Evolutionary conservation across 306 rosid species (phyloP).

Genomic region (Vicia villosa): DNA sequence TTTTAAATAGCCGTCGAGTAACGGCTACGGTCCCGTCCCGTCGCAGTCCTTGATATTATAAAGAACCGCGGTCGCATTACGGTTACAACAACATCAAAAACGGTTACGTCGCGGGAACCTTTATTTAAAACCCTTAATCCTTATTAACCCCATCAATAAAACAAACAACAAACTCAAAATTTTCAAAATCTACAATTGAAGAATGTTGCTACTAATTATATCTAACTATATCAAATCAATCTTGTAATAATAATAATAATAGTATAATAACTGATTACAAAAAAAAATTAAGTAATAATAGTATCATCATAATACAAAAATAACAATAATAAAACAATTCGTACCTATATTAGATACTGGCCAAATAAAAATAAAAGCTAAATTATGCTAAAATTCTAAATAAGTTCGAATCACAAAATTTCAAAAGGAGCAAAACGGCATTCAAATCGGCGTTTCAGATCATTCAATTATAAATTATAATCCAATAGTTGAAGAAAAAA

Average conservation of each 20-base stretch:
- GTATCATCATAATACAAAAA: not conserved
- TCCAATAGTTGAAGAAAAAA: not conserved
- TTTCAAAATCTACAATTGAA: constrained; percentile 28
- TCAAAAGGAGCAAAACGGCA: constrained; percentile 4
- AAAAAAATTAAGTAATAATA: too few species aligned
- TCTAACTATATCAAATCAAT: constrained; percentile 43
- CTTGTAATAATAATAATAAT: constrained; percentile 7
- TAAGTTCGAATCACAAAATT: constrained; percentile 4
- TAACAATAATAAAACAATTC: not conserved
- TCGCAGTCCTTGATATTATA: not conserved
- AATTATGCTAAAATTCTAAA: constrained; percentile 7
- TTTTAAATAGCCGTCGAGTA: not conserved
- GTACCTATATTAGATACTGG: constrained; percentile 13
- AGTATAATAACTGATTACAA: not conserved
- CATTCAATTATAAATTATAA: not conserved
- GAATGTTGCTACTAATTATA: constrained; percentile 20
- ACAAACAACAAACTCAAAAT: constrained; percentile 14
- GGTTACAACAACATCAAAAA: not conserved
- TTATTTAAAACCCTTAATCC: not conserved
- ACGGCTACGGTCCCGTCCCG: not conserved
- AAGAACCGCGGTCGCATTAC: not conserved
- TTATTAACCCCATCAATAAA: constrained; percentile 40
- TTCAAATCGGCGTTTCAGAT: constrained; percentile 33
- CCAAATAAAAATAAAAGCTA: constrained; percentile 18
- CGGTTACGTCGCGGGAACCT: not conserved